These are phyloP conservation scores for Spergularia azorica DNA, from an alignment of 179 eudicot genomes.

Conservation along the genomic window DNA sequence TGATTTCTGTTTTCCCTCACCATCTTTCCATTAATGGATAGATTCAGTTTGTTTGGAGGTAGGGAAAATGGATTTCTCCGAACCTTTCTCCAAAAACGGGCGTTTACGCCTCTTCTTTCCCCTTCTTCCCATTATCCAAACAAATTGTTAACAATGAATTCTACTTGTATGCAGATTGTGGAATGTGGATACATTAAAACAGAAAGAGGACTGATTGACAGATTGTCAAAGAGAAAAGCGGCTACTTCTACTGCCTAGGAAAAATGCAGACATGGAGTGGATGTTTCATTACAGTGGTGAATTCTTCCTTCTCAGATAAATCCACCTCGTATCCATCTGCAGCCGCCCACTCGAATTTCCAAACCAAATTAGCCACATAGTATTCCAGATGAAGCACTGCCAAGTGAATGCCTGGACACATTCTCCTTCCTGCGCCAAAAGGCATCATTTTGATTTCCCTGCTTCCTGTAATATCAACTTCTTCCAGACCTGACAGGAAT, in stretches of 20 bases:
- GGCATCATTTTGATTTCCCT: conserved; percentile 24
- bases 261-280: conserved; percentile 15
- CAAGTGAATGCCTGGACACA: conserved; percentile 11
- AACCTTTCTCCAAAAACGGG: no score
- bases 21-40: no score
- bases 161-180: no score
- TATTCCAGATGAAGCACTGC: conserved; percentile 21
- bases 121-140: no score
- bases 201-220: not conserved
- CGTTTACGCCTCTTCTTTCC: no score
- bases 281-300: conserved; percentile 18
- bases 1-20: no score
- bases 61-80: no score
- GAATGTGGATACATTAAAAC: not conserved
- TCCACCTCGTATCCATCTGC: conserved; percentile 15
- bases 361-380: conserved; percentile 18
- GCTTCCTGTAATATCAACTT: conserved; percentile 20
- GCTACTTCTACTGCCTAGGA: not conserved
- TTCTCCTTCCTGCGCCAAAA: conserved; percentile 22
- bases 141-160: no score
- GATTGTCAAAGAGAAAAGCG: not conserved
- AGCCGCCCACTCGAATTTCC: conserved; percentile 7
- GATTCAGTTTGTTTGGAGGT: no score
- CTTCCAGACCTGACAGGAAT: conserved; percentile 16
- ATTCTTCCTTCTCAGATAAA: conserved; percentile 18